A percentile compares a stretch with the other conserved stretches of the same genome.
Evolutionary conservation across 805 yeast genomes (phyloP).

Genomic region (Candida piceae): DNA sequence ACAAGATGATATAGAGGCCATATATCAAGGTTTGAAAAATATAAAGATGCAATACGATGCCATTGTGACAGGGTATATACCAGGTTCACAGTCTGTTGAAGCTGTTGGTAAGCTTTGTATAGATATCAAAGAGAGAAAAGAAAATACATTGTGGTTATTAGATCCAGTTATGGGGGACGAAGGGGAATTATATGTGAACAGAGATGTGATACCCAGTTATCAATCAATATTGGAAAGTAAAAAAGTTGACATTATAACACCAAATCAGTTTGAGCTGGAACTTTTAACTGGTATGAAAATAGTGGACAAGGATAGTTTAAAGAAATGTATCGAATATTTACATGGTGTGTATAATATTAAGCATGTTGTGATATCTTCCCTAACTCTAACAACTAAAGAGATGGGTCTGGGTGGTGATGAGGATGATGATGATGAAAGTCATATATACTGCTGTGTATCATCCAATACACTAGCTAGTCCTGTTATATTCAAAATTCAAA

Average conservation of each 20-base stretch:
- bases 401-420: constrained; percentile 12
- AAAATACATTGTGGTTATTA: constrained; percentile 46
- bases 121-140: constrained; percentile 31
- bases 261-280: constrained; percentile 88
- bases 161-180: constrained; percentile 86
- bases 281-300: constrained; percentile 44
- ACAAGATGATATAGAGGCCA: constrained; percentile 34
- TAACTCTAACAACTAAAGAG: constrained; percentile 24
- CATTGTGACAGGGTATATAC: constrained; percentile 63
- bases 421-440: constrained; percentile 7
- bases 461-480: constrained; percentile 20
- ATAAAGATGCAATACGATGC: constrained; percentile 43
- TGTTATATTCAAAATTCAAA: constrained; percentile 46
- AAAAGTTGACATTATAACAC: constrained; percentile 70
- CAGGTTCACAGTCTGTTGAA: constrained; percentile 46
- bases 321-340: constrained; percentile 41
- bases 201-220: constrained; percentile 55
- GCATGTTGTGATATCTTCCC: constrained; percentile 65
- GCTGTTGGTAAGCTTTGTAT: constrained; percentile 35
- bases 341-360: constrained; percentile 47
- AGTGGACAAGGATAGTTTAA: constrained; percentile 32
- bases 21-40: constrained; percentile 34
- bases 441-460: constrained; percentile 43
- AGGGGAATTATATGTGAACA: constrained; percentile 60
- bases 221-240: constrained; percentile 38